Conservation (phyloP, 1,284 basidiomycete genomes). For the Fomitopsis palustris region DNA sequence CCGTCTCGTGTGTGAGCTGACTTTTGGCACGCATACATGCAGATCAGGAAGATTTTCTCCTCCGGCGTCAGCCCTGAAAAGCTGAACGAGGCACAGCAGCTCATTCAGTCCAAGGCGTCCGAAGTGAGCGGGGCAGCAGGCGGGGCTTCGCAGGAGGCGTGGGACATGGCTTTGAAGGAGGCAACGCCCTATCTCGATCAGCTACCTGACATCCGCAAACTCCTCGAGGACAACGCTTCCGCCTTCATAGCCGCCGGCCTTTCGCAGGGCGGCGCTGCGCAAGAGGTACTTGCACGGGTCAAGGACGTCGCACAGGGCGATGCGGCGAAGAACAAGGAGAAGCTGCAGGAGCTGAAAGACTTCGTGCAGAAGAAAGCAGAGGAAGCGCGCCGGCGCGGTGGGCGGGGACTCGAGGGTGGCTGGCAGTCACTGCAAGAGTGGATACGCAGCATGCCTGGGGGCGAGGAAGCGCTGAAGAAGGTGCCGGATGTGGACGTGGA, state of each 20-base stretch:
- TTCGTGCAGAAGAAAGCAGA: constrained; percentile 27
- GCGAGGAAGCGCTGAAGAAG: constrained; percentile 30
- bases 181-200: constrained; percentile 29
- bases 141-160: constrained; percentile 25
- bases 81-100: constrained; percentile 21
- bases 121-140: constrained; percentile 26
- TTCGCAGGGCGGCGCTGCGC: constrained; percentile 16
- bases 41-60: constrained; percentile 26
- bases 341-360: constrained; percentile 28
- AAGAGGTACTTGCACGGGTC: constrained; percentile 28
- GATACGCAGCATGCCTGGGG: constrained; percentile 27
- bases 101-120: constrained; percentile 26
- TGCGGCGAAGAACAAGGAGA: constrained; percentile 25
- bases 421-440: constrained; percentile 22
- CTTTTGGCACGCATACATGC: background rate
- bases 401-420: constrained; percentile 5
- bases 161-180: constrained; percentile 28
- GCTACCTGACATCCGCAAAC: constrained; percentile 26
- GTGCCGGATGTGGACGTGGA: constrained; percentile 29
- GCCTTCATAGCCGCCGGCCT: constrained; percentile 22
- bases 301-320: constrained; percentile 25
- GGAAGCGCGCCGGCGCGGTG: constrained; percentile 19
- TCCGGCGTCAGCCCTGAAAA: constrained; percentile 26
- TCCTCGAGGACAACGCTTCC: constrained; percentile 22
- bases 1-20: background rate